Evolutionary conservation across 2,329 filamentous ascomycete genomes (phyloP), one percentile per base, ranked within the genome.

Genomic region (Alternaria arbusti): DNA sequence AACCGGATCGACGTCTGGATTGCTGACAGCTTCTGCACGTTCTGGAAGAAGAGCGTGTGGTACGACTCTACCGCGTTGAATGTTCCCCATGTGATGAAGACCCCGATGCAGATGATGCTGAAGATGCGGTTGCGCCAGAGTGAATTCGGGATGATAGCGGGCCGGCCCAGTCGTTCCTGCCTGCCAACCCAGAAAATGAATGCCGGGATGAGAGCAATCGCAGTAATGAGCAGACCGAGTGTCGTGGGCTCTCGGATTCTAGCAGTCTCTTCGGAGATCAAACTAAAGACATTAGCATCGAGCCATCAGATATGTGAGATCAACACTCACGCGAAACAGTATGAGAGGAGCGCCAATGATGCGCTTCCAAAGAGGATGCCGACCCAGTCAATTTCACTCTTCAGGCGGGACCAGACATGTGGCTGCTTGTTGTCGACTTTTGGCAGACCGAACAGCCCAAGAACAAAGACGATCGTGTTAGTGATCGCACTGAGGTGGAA

Each of bases 131-230:
- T 89, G n/a, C 78, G 82, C 88, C 88, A 90, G 0, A 90, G 76
- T 0, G 83, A 84, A 71, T 90, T 90, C 0, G 88, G 88, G 22
- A 90, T 89, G 8, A 90, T 73, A 0, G 87, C 87, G 12, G 87
- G 84, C 3, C 79, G 80, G 10, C 80, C 79, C 0, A 74, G 70
- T 11, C 76, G 78, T 51, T 85, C 84, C 52, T 85, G 86, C 4
- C 80, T 78, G 11, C 82, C 80, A 51, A 88, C 83, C 88, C 88
- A 90, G 10, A 79, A 71, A 46, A 85, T 76, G 70, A 90, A 90
- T 0, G 76, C 69, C 0, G 84, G 83, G 3, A 88, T 73, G 3
- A 83, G 67, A 3, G 79, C 66, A 3, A 83, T 63, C 5, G 82
- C 81, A 4, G 86, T 57, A 3, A 78, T 76, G 0, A 90, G 74